A percentile compares a stretch with the other conserved stretches of the same genome.
Evolutionary conservation across 805 yeast species (phyloP).

Genomic region (Sungouiella blattae): DNA sequence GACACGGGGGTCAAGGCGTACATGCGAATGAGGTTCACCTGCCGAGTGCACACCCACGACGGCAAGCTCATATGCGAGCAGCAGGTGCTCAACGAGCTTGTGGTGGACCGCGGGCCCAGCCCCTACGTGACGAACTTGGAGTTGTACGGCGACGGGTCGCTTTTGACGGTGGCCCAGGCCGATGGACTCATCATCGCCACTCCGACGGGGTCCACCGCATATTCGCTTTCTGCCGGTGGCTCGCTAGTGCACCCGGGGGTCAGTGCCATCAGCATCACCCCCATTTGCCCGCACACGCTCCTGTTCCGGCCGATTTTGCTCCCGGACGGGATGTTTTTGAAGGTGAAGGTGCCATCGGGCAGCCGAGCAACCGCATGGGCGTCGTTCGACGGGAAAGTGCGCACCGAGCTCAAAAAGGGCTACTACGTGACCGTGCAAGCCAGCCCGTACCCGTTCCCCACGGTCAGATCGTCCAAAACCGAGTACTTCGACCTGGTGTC

Average conservation of each 20-base stretch:
- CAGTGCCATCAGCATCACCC: slow-evolving; percentile 88
- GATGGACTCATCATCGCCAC: slow-evolving; percentile 92
- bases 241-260: slow-evolving; percentile 92
- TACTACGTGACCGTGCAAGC: slow-evolving; percentile 84
- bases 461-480: slow-evolving; percentile 69
- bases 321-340: slow-evolving; percentile 88
- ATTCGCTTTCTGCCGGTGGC: slow-evolving; percentile 93
- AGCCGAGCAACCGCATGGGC: slow-evolving; percentile 95
- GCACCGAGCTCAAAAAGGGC: slow-evolving; percentile 78
- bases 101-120: slow-evolving; percentile 90
- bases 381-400: slow-evolving; percentile 87
- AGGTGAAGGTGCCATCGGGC: slow-evolving; percentile 71
- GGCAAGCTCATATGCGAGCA: slow-evolving; percentile 60
- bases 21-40: slow-evolving; percentile 82
- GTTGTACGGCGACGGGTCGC: slow-evolving; percentile 79
- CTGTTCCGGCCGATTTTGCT: slow-evolving; percentile 88
- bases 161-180: slow-evolving; percentile 87
- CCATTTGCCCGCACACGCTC: slow-evolving; percentile 93
- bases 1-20: slow-evolving; percentile 70
- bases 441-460: slow-evolving; percentile 90
- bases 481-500: slow-evolving; percentile 84
- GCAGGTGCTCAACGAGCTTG: slow-evolving; percentile 85
- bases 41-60: slow-evolving; percentile 56
- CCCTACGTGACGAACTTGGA: slow-evolving; percentile 90
- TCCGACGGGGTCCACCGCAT: slow-evolving; percentile 96